These are phyloP conservation scores for Guillardia theta DNA, from an alignment of 78 protist species.

Conservation along the genomic window DNA sequence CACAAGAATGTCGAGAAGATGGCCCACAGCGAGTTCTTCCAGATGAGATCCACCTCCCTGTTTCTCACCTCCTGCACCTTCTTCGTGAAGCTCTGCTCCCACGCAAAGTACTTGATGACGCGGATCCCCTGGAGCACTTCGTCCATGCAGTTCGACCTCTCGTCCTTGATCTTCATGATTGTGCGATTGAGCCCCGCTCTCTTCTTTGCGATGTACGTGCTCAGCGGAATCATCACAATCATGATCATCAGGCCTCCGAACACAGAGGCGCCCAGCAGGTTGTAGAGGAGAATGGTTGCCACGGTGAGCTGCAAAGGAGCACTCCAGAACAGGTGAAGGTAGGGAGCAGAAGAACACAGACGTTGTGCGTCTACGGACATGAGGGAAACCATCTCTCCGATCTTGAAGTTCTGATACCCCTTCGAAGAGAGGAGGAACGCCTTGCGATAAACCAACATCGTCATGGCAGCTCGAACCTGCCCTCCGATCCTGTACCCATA, in stretches of 20 bases:
- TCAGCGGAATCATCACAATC: constrained; percentile 16
- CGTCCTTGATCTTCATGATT: constrained; percentile 28
- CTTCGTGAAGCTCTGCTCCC: constrained; percentile 11
- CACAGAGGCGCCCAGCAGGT: not conserved
- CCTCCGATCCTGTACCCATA: constrained; percentile 17
- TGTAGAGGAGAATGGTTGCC: not conserved
- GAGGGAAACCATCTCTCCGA: not conserved
- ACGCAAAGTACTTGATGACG: constrained; percentile 43
- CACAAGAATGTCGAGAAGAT: constrained; percentile 16
- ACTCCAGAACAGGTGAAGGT: not conserved
- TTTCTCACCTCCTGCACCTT: not conserved
- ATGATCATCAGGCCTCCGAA: constrained; percentile 8
- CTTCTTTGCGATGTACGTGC: constrained; percentile 11
- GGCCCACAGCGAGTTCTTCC: constrained; percentile 7
- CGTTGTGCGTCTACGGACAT: not conserved
- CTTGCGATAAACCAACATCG: constrained; percentile 34
- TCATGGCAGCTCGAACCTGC: constrained; percentile 5
- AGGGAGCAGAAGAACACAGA: not conserved
- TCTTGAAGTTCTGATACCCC: not conserved
- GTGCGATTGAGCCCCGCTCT: not conserved
- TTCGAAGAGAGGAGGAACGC: constrained; percentile 13
- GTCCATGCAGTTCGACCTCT: constrained; percentile 17
- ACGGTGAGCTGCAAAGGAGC: constrained; percentile 10
- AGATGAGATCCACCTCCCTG: not conserved
- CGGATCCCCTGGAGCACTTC: constrained; percentile 43